A percentile compares a stretch with the other conserved stretches of the same genome.
These are phyloP conservation scores for Isabelozyma pseudorhagii DNA, from an alignment of 805 yeast species.

Conservation along the genomic window DNA sequence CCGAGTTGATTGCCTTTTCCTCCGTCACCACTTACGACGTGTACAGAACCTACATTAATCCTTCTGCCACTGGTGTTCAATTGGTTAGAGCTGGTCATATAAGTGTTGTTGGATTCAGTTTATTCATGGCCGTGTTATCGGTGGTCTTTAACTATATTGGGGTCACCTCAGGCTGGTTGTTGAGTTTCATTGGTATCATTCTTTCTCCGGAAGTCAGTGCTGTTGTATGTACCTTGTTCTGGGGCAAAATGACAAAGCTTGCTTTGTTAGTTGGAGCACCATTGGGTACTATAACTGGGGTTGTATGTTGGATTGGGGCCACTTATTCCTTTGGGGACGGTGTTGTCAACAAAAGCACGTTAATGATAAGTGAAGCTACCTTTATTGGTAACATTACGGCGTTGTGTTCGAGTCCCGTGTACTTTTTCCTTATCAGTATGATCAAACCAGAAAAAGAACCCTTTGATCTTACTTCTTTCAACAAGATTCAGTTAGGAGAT, in stretches of 20 bases:
- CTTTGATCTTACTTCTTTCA: slow-evolving; percentile 20
- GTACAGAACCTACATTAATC: slow-evolving; percentile 21
- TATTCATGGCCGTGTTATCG: slow-evolving; percentile 30
- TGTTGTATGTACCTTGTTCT: slow-evolving; percentile 32
- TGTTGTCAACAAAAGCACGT: slow-evolving; percentile 19
- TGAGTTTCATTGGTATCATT: slow-evolving; percentile 37
- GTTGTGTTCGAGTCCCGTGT: slow-evolving; percentile 20
- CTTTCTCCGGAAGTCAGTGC: slow-evolving; percentile 34
- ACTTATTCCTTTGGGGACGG: slow-evolving; percentile 17
- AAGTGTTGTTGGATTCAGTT: slow-evolving; percentile 39
- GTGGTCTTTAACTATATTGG: slow-evolving; percentile 40
- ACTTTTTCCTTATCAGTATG: slow-evolving; percentile 17
- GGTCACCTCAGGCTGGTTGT: slow-evolving; percentile 39
- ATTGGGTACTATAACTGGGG: slow-evolving; percentile 15
- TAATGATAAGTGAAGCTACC: slow-evolving; percentile 15
- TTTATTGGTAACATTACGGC: slow-evolving; percentile 25
- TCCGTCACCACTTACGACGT: slow-evolving; percentile 27
- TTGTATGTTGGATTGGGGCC: slow-evolving; percentile 30
- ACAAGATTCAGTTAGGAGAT: slow-evolving; percentile 18
- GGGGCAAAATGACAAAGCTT: slow-evolving; percentile 22
- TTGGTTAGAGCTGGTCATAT: slow-evolving; percentile 32
- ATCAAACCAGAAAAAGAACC: slow-evolving; percentile 11
- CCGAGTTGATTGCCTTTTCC: slow-evolving; percentile 40
- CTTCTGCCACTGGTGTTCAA: slow-evolving; percentile 32
- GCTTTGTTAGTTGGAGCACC: slow-evolving; percentile 20